A percentile compares a stretch with the other conserved stretches of the same genome.
These are phyloP conservation scores for Apiospora arundinis DNA, from an alignment of 2,329 filamentous ascomycete species.

Conservation along the genomic window DNA sequence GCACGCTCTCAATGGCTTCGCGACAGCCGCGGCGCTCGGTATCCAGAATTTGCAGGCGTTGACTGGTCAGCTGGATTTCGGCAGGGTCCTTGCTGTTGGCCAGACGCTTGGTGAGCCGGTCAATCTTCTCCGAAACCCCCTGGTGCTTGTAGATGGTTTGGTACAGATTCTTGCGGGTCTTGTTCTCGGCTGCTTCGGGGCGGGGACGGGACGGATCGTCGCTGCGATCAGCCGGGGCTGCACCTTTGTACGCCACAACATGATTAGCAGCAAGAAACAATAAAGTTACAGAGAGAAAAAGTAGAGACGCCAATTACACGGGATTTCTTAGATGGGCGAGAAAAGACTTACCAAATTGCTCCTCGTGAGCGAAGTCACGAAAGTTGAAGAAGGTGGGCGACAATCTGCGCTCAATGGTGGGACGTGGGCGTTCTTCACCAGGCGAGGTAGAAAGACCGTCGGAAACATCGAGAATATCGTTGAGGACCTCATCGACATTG, in stretches of 20 bases:
- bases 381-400: neutral
- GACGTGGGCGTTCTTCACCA: neutral
- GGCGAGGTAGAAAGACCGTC: neutral
- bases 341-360: neutral
- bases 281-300: neutral
- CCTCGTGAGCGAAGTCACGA: neutral
- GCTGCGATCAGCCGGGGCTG: neutral
- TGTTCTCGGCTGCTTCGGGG: neutral
- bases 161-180: neutral
- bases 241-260: neutral
- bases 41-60: neutral
- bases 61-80: neutral
- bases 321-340: no score
- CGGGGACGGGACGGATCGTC: neutral
- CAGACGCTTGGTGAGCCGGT: neutral
- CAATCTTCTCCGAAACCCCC: neutral
- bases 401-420: neutral
- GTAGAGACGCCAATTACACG: no score
- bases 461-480: neutral
- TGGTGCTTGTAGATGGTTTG: neutral
- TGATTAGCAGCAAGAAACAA: neutral
- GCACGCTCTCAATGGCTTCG: neutral
- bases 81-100: neutral
- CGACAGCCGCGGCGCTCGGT: neutral
- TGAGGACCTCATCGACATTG: neutral